Evolutionary conservation across 768 basidiomycete genomes (phyloP).

Genomic region (Mycena albidolilacea): DNA sequence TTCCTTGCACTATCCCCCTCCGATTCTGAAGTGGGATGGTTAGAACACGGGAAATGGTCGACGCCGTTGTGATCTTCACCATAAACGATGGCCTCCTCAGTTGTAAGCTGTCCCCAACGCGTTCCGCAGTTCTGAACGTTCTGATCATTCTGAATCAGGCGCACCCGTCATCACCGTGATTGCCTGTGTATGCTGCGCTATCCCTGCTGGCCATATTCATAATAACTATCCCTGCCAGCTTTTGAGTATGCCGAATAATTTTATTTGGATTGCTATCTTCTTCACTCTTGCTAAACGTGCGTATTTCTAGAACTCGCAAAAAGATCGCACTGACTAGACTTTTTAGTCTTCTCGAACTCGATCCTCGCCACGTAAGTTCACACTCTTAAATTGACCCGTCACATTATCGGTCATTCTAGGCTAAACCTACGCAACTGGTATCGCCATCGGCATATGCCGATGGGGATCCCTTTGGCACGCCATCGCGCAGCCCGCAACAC

Average conservation of each 20-base stretch:
- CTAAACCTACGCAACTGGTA: conserved; percentile 33
- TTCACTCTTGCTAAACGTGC: conserved; percentile 26
- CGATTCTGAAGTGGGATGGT: background rate
- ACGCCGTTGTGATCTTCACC: conserved; percentile 26
- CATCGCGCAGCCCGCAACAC: background rate
- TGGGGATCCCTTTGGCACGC: conserved; percentile 19
- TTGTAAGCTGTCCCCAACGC: background rate
- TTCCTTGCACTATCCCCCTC: background rate
- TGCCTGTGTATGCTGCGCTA: conserved; percentile 10
- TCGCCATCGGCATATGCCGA: conserved; percentile 14
- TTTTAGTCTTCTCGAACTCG: conserved; percentile 27
- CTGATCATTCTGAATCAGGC: background rate
- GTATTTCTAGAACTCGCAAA: background rate
- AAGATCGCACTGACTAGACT: background rate
- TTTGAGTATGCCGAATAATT: conserved; percentile 13
- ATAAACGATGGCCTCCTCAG: conserved; percentile 26
- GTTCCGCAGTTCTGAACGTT: background rate
- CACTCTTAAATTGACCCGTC: too few relatives aligned
- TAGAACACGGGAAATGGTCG: conserved; percentile 25
- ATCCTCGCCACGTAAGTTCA: conserved; percentile 25
- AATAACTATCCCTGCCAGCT: background rate
- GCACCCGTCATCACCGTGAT: conserved; percentile 21
- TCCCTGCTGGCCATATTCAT: background rate
- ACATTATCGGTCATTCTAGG: background rate
- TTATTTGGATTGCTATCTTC: conserved; percentile 27